These are phyloP conservation scores for Rhododendron griersonianum DNA, from an alignment of 148 eudicot genomes.

Conservation along the genomic window DNA sequence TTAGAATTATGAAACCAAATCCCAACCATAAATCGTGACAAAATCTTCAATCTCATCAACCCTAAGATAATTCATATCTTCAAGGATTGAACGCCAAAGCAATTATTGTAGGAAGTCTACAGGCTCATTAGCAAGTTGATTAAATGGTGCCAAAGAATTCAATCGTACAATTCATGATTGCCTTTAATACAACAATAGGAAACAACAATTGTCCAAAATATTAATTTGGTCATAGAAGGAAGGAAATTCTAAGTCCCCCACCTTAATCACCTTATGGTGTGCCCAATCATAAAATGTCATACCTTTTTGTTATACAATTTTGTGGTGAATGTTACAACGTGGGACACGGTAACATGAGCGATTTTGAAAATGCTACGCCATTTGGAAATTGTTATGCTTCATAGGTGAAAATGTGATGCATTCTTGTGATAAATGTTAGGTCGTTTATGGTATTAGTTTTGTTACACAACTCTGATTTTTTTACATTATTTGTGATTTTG, in stretches of 20 bases:
- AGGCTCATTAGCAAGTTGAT: not conserved
- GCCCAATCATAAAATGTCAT: not conserved
- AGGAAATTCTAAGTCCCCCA: not conserved
- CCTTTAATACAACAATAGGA: not conserved
- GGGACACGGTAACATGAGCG: not conserved
- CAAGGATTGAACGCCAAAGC: not conserved
- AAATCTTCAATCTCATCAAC: not conserved
- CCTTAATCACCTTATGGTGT: not conserved
- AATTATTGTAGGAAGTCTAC: not conserved
- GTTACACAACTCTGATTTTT: not conserved
- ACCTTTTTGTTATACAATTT: not conserved
- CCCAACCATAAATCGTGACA: not conserved
- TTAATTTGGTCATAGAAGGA: not conserved
- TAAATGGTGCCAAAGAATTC: not conserved
- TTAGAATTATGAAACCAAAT: not conserved
- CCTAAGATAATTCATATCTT: not conserved
- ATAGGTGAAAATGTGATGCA: not conserved
- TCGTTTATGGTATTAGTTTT: not conserved
- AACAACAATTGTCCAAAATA: not conserved
- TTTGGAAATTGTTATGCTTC: no score
- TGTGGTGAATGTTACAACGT: not conserved
- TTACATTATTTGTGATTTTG: not conserved
- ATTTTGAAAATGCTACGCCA: not conserved
- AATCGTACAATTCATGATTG: not conserved
- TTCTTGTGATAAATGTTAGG: not conserved